phyloP scores from a whole-genome alignment of 2,329 filamentous ascomycete genomes.

The Lizonia empirigonia region DNA sequence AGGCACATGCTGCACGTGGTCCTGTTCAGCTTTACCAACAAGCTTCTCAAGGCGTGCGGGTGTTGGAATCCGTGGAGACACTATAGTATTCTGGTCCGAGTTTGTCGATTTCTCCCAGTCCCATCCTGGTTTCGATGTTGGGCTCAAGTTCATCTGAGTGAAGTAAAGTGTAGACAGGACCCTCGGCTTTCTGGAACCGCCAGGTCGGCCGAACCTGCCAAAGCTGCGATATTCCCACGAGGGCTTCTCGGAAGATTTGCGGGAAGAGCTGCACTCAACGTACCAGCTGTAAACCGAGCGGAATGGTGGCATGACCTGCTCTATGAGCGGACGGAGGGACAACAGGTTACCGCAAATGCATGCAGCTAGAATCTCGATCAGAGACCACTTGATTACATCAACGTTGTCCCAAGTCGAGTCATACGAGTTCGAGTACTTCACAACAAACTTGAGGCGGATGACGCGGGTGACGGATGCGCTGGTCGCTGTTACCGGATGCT shows the following conservation, averaged over 20 bases:
- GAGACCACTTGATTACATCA: slow-evolving; percentile 26
- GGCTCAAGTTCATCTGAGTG: slow-evolving; percentile 2
- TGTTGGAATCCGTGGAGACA: not conserved
- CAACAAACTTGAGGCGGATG: slow-evolving; percentile 20
- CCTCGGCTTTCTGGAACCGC: slow-evolving; percentile 1
- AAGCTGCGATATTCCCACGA: not conserved
- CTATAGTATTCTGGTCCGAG: not conserved
- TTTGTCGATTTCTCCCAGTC: not conserved
- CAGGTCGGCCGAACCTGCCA: not conserved
- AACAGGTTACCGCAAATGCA: slow-evolving; percentile 25
- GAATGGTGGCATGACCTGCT: slow-evolving; percentile 13
- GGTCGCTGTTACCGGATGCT: not conserved
- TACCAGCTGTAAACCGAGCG: slow-evolving; percentile 15
- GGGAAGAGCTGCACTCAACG: slow-evolving; percentile 8
- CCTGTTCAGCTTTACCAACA: not conserved
- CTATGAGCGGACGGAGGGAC: slow-evolving; percentile 22
- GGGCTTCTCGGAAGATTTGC: slow-evolving; percentile 13
- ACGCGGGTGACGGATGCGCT: slow-evolving; percentile 25
- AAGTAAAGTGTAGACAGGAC: slow-evolving; percentile 13
- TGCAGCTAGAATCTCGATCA: slow-evolving; percentile 23
- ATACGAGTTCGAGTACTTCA: slow-evolving; percentile 21
- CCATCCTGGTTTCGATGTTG: not conserved
- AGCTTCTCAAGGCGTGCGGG: not conserved
- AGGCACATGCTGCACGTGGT: not conserved
- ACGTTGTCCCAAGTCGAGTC: slow-evolving; percentile 27